Evolutionary conservation across 768 basidiomycete genomes (phyloP).

Genomic region (Lyophyllum shimeji): DNA sequence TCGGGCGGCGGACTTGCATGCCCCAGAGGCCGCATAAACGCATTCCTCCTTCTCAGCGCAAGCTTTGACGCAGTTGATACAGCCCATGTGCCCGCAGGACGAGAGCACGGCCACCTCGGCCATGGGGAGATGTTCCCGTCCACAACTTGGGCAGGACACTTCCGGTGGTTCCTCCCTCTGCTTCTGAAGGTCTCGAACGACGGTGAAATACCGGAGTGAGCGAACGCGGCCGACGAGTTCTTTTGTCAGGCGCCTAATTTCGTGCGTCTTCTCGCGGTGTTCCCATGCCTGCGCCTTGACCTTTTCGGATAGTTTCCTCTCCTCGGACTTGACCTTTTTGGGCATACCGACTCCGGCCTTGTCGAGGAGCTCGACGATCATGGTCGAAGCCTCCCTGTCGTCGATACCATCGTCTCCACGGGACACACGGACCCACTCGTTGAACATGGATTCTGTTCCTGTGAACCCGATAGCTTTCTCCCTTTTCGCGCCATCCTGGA

Average conservation of each 20-base stretch:
- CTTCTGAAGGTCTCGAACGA: conserved; percentile 86
- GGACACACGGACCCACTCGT: conserved; percentile 70
- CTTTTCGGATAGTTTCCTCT: conserved; percentile 52
- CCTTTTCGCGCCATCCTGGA: conserved; percentile 64
- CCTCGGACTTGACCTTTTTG: conserved; percentile 55
- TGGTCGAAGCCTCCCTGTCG: conserved; percentile 72
- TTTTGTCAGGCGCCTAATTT: conserved; percentile 79
- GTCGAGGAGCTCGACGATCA: conserved; percentile 58
- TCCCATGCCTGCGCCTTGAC: conserved; percentile 70
- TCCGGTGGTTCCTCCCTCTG: conserved; percentile 59
- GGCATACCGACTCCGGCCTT: conserved; percentile 52
- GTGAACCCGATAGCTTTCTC: conserved; percentile 67
- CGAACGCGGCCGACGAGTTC: conserved; percentile 89
- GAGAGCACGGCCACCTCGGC: conserved; percentile 82
- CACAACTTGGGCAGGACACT: conserved; percentile 65
- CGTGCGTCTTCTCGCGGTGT: conserved; percentile 85
- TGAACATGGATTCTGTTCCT: conserved; percentile 75
- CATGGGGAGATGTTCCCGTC: conserved; percentile 52
- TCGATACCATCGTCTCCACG: conserved; percentile 66
- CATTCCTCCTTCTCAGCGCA: conserved; percentile 82
- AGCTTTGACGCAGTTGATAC: conserved; percentile 66
- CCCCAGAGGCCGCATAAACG: conserved; percentile 65
- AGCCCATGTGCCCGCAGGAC: conserved; percentile 91
- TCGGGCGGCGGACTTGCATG: conserved; percentile 79
- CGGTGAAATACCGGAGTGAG: conserved; percentile 89